phyloP scores from a whole-genome alignment of 2,329 filamentous ascomycete species.

The Hypocrella siamensis region DNA sequence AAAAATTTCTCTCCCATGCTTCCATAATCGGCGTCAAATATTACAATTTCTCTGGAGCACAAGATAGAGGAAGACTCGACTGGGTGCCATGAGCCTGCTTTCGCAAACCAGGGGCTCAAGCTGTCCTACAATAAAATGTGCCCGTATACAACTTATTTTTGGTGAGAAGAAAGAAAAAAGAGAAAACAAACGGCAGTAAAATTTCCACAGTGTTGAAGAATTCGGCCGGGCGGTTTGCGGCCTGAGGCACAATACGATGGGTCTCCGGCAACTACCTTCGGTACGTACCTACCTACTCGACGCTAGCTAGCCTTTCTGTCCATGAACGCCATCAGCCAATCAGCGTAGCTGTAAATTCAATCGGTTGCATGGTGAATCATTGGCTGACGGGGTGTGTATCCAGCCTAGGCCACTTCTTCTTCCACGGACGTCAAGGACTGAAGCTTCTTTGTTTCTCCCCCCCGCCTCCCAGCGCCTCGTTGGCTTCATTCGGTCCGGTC shows the following conservation, averaged over 20 bases:
- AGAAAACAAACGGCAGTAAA: conserved; percentile 7
- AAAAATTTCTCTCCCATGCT: conserved; percentile 47
- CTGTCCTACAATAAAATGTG: conserved; percentile 60
- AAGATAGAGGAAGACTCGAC: conserved; percentile 60
- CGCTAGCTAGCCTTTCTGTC: too few species aligned
- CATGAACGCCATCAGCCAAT: too few species aligned
- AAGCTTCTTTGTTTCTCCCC: conserved; percentile 16
- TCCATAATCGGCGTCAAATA: conserved; percentile 51
- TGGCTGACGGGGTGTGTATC: conserved; percentile 17
- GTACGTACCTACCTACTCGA: conserved; percentile 1
- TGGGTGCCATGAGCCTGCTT: conserved; percentile 22
- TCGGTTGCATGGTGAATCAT: conserved; percentile 13
- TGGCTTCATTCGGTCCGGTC: conserved; percentile 23
- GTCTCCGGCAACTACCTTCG: conserved; percentile 4
- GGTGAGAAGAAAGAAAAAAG: conserved; percentile 27
- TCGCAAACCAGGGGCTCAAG: conserved; percentile 31
- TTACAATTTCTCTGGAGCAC: conserved; percentile 41
- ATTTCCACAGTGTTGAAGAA: too few species aligned
- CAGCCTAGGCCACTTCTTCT: conserved; percentile 19
- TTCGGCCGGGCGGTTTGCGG: not conserved
- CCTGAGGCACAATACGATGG: too few species aligned
- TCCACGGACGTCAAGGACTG: conserved; percentile 22
- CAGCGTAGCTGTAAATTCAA: conserved; percentile 26
- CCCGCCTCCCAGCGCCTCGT: conserved; percentile 10
- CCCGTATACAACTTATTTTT: conserved; percentile 44